Conservation (phyloP, 2,329 filamentous ascomycete genomes). For the Myotisia sp. region DNA sequence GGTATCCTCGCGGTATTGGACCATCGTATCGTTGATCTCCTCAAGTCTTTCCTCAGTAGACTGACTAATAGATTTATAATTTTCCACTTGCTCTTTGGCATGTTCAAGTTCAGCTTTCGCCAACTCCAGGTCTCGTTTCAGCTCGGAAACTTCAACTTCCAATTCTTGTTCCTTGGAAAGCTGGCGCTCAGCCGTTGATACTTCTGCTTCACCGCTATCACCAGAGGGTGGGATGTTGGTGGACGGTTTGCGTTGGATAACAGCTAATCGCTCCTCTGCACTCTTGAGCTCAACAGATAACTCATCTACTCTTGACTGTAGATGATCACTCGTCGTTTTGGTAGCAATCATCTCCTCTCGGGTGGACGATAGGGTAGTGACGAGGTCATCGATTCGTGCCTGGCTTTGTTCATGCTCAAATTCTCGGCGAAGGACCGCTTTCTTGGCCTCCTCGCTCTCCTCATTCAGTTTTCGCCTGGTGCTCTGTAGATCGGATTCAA, state of each 20-base stretch:
- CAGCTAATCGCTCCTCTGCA: slow-evolving; percentile 72
- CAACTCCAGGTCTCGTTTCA: slow-evolving; percentile 76
- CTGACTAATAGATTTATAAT: slow-evolving; percentile 80
- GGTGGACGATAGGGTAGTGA: slow-evolving; percentile 60
- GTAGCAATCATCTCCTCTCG: slow-evolving; percentile 75
- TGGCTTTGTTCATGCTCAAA: slow-evolving; percentile 79
- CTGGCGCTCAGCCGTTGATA: slow-evolving; percentile 41
- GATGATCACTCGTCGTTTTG: slow-evolving; percentile 77
- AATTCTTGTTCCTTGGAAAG: slow-evolving; percentile 63
- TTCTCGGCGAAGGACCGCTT: slow-evolving; percentile 68
- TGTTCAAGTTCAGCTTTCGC: slow-evolving; percentile 67
- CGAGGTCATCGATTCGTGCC: slow-evolving; percentile 83
- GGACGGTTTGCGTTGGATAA: slow-evolving; percentile 66
- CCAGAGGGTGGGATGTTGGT: slow-evolving; percentile 33
- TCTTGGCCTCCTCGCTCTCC: slow-evolving; percentile 73
- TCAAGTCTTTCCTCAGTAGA: slow-evolving; percentile 75
- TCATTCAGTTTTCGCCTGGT: slow-evolving; percentile 72
- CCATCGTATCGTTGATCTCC: slow-evolving; percentile 63
- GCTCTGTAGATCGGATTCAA: slow-evolving; percentile 64
- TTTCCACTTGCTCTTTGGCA: slow-evolving; percentile 65
- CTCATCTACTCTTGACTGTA: slow-evolving; percentile 80
- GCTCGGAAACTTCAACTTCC: slow-evolving; percentile 65
- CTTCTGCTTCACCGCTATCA: slow-evolving; percentile 30
- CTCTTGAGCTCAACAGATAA: slow-evolving; percentile 74
- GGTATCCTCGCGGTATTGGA: slow-evolving; percentile 77